These are phyloP conservation scores for Cryptococcus sp. DNA, from an alignment of 1,284 basidiomycete species.

Conservation along the genomic window DNA sequence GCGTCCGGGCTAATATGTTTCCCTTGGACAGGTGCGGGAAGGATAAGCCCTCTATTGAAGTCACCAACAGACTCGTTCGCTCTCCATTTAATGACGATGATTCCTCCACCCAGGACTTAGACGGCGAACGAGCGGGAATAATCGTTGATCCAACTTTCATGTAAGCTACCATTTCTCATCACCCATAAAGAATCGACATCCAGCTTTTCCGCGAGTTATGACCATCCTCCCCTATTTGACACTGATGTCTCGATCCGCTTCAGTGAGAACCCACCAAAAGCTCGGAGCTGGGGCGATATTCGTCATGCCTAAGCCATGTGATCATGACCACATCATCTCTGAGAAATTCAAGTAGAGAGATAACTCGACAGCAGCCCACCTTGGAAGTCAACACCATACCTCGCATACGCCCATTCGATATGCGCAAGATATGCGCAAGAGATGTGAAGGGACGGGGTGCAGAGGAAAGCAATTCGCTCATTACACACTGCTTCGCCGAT, in stretches of 20 bases:
- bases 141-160: constrained; percentile 32
- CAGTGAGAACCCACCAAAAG: constrained; percentile 34
- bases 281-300: constrained; percentile 28
- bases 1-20: not conserved
- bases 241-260: not conserved
- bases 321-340: too few relatives aligned
- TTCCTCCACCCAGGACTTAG: too few relatives aligned
- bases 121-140: not conserved
- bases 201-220: not conserved
- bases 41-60: constrained; percentile 37
- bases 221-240: not conserved
- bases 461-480: too few relatives aligned
- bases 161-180: constrained; percentile 20
- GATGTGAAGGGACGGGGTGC: too few relatives aligned
- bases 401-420: too few relatives aligned
- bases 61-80: constrained; percentile 28
- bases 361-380: too few relatives aligned
- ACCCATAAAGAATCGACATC: not conserved
- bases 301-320: not conserved
- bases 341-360: too few relatives aligned
- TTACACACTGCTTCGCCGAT: not conserved
- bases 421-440: too few relatives aligned
- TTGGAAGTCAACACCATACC: too few relatives aligned
- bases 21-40: constrained; percentile 28
- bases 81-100: constrained; percentile 8